Percentiles rank a stretch among this genome's conserved stretches.
phyloP scores from a whole-genome alignment of 108 stramenopile species.

The Schizochytrium sp. region DNA sequence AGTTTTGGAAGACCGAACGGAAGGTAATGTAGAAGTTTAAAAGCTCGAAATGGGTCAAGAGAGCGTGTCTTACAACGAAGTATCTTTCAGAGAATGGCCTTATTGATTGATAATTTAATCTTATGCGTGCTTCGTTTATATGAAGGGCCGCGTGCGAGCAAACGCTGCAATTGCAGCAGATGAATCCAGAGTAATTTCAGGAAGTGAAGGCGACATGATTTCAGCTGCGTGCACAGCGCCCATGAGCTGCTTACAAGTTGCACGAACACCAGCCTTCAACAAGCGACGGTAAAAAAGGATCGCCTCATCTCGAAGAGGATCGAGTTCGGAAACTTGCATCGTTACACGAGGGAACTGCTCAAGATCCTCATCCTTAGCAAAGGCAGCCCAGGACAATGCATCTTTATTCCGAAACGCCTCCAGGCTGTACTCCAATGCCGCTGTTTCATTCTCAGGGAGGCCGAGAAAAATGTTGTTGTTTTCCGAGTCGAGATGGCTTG shows the following conservation, averaged over 20 bases:
- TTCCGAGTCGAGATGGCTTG: neutral
- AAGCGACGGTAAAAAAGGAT: neutral
- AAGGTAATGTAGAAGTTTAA: no score
- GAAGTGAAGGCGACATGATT: neutral
- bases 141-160: slow-evolving; percentile 2
- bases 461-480: neutral
- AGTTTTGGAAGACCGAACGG: no score
- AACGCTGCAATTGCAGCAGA: neutral
- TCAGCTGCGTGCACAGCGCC: neutral
- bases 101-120: no score
- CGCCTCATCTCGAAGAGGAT: neutral
- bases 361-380: neutral
- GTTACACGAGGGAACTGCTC: neutral
- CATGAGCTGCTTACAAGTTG: neutral
- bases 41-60: no score
- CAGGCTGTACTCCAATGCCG: neutral
- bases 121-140: no score
- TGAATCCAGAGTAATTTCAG: neutral
- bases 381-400: neutral
- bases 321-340: neutral
- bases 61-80: no score
- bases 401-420: neutral
- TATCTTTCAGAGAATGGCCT: no score
- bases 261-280: neutral
- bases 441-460: neutral